These are phyloP conservation scores for Colletotrichum nymphaeae DNA, from an alignment of 2,329 filamentous ascomycete genomes.

Conservation along the genomic window DNA sequence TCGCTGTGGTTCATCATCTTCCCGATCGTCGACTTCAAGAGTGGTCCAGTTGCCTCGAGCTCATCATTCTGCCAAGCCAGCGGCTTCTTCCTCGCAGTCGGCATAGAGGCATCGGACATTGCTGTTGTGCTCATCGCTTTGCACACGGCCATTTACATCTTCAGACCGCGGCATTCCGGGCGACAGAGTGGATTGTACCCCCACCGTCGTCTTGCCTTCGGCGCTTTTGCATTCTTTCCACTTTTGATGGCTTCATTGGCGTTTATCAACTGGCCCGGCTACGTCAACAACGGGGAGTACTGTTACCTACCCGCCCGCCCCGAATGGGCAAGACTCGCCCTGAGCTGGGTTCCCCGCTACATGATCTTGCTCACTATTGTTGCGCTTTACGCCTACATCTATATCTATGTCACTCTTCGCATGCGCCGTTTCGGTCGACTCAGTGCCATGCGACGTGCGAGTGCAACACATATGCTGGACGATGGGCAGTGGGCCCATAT, in stretches of 20 bases:
- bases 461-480: conserved; percentile 20
- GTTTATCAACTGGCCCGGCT: conserved; percentile 69
- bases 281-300: conserved; percentile 72
- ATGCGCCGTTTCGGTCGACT: conserved; percentile 52
- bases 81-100: conserved; percentile 74
- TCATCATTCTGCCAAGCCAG: conserved; percentile 74
- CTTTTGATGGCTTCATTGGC: conserved; percentile 70
- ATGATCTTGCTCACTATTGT: conserved; percentile 74
- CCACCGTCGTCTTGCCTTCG: conserved; percentile 71
- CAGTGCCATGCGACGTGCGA: conserved; percentile 23
- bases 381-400: conserved; percentile 75
- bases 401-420: conserved; percentile 69
- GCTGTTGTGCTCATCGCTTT: conserved; percentile 79
- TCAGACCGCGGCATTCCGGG: conserved; percentile 61
- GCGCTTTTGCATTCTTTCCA: conserved; percentile 67
- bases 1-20: conserved; percentile 76
- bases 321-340: conserved; percentile 74
- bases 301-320: conserved; percentile 77
- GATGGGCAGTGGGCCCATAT: conserved; percentile 20
- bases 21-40: conserved; percentile 67
- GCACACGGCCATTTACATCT: conserved; percentile 79
- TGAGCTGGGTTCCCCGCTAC: conserved; percentile 82
- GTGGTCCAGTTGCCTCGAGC: conserved; percentile 60
- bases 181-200: conserved; percentile 75
- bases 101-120: conserved; percentile 78